Base-by-base conservation (phyloP, 2,329 filamentous ascomycete species). In the Alternaria sp. region DNA sequence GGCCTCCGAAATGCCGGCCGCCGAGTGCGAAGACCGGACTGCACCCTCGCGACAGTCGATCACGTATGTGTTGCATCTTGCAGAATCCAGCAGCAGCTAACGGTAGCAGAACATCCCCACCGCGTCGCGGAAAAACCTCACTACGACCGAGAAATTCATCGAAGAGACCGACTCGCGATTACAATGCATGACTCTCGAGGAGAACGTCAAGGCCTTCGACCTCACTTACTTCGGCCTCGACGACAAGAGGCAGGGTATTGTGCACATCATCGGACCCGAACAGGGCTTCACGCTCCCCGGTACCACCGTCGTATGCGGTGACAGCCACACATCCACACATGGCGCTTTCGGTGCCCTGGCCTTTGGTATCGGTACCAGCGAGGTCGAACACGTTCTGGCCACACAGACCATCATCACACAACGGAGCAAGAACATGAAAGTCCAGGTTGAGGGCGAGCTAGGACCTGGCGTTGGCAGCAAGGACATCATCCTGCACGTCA, bases 201-300 rank as follows among this genome's bases (percentile, higher is more conserved):
- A 97, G 75, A 99, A 99, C 75, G 95, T 99, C 75, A 96, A 95
- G 84, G 92, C 95, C 70, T 98, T 97, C 79, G 94, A 93, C 76
- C 87, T 99, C 77, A 97, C 94, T 80, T 98, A 97, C 84, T 99
- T 99, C 79, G 96, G 96, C 66, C 90, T 99, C 68, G 92, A 91
- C 72, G 95, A 98, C 83, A 96, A 96, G 87, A 90, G 96, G 70
- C 96, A 99, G 83, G 96, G 96, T 71, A 99, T 99, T 75, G 96
- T 98, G 62, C 96, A 99, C 83, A 93, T 99, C 75, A 98, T 99
- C 74, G 96, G 96, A 37, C 96, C 96, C 44, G 96, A 99, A 85
- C 96, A 99, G 82, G 96, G 96, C 71, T 99, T 99, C 86, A 99
- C 96, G 60, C 90, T 98, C 41, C 96, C 96, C 45, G 96, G 93